phyloP scores from a whole-genome alignment of 768 basidiomycete species.

The Candolleomyces eurysporus region DNA sequence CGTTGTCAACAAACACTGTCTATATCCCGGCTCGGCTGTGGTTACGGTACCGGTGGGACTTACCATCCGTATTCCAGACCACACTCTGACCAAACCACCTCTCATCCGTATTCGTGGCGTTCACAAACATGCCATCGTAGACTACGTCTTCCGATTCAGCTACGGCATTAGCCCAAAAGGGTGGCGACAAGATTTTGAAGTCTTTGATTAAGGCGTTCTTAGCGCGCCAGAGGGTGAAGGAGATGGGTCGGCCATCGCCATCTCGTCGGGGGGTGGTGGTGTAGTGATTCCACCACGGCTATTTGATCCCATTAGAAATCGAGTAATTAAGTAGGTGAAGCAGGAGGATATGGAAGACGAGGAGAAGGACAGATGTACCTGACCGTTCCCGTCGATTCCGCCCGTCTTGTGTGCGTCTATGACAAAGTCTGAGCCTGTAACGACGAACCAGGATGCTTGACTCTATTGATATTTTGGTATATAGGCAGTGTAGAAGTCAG shows the following conservation, averaged over 20 bases:
- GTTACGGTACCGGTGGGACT: slow-evolving; percentile 1
- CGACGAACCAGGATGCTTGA: slow-evolving; percentile 65
- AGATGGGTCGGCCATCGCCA: slow-evolving; percentile 58
- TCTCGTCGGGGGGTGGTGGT: slow-evolving; percentile 44
- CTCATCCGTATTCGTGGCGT: slow-evolving; percentile 56
- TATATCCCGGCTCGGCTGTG: not conserved
- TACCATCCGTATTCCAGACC: slow-evolving; percentile 62
- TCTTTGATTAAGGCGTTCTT: slow-evolving; percentile 40
- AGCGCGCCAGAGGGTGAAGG: slow-evolving; percentile 48
- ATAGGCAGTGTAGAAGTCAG: not conserved
- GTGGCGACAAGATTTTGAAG: slow-evolving; percentile 52
- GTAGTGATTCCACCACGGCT: slow-evolving; percentile 60
- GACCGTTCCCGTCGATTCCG: slow-evolving; percentile 60
- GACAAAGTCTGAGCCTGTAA: slow-evolving; percentile 53
- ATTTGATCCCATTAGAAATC: not conserved
- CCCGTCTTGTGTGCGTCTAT: slow-evolving; percentile 56
- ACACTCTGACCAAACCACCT: slow-evolving; percentile 47
- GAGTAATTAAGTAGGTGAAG: not conserved
- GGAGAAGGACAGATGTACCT: slow-evolving; percentile 26
- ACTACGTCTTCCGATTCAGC: slow-evolving; percentile 47
- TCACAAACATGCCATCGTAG: slow-evolving; percentile 57
- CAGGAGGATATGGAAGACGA: not conserved
- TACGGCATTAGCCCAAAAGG: slow-evolving; percentile 61
- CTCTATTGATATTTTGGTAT: slow-evolving; percentile 26
- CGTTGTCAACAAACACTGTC: not conserved